phyloP scores from a whole-genome alignment of 2,329 filamentous ascomycete species.

The Amauroascus verrucosus region DNA sequence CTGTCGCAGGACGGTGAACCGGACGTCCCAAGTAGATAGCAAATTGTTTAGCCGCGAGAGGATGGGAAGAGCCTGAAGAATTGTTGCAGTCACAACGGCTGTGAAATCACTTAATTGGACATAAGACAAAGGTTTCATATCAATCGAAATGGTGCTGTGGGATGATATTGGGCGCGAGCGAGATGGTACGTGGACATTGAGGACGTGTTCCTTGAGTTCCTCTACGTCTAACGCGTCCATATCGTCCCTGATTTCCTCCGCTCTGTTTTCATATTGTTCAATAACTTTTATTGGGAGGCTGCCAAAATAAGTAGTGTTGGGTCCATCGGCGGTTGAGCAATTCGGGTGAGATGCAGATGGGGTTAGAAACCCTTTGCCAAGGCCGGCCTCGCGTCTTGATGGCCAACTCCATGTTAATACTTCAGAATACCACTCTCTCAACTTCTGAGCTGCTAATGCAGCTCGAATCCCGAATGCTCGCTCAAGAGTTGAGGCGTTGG shows the following conservation, averaged over 20 bases:
- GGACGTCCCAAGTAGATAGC: slow-evolving; percentile 67
- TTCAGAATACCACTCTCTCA: slow-evolving; percentile 50
- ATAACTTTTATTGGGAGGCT: slow-evolving; percentile 58
- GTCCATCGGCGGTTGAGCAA: slow-evolving; percentile 18
- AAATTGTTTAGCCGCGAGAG: slow-evolving; percentile 62
- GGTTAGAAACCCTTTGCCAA: slow-evolving; percentile 36
- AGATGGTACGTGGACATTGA: slow-evolving; percentile 65
- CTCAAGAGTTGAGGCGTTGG: slow-evolving; percentile 46
- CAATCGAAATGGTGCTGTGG: slow-evolving; percentile 35
- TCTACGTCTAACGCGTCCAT: slow-evolving; percentile 43
- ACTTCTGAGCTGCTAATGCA: slow-evolving; percentile 48
- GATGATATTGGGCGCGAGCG: slow-evolving; percentile 45
- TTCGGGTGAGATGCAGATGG: slow-evolving; percentile 14
- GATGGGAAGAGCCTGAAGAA: slow-evolving; percentile 77
- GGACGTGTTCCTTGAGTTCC: slow-evolving; percentile 78
- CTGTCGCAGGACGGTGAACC: slow-evolving; percentile 62
- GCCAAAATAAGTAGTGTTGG: slow-evolving; percentile 50
- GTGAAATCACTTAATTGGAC: slow-evolving; percentile 78
- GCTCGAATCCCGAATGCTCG: slow-evolving; percentile 50
- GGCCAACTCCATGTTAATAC: slow-evolving; percentile 52
- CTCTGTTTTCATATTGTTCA: slow-evolving; percentile 56
- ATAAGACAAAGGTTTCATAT: slow-evolving; percentile 39
- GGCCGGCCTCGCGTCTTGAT: slow-evolving; percentile 27
- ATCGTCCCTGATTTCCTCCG: slow-evolving; percentile 57
- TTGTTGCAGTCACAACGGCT: slow-evolving; percentile 79